Percentiles rank a stretch among this genome's conserved stretches.
Evolutionary conservation across 345 rosid species (phyloP).

Genomic region (Linum tenue): DNA sequence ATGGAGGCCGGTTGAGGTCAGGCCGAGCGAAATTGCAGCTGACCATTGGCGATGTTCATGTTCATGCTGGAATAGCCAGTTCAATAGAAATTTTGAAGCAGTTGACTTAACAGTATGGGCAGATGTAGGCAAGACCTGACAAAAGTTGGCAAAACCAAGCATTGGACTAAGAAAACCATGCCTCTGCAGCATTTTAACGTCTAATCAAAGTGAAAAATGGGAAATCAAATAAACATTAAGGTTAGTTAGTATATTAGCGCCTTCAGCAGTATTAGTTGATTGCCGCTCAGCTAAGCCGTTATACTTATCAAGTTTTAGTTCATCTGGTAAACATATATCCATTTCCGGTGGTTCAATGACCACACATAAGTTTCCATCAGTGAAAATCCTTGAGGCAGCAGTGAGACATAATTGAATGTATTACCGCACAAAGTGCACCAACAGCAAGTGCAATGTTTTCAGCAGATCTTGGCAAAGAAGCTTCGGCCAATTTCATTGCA

Average conservation of each 20-base stretch:
- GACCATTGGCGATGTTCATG: conserved; percentile 95
- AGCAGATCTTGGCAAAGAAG: conserved; percentile 72
- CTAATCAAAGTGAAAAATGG: not conserved
- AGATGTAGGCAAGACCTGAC: conserved; percentile 80
- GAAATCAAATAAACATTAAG: not conserved
- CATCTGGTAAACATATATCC: no score
- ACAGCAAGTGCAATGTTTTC: conserved; percentile 78
- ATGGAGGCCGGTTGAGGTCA: conserved; percentile 62
- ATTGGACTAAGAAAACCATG: not conserved
- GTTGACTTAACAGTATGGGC: conserved; percentile 58
- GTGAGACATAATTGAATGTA: conserved; percentile 4
- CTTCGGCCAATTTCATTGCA: conserved; percentile 54
- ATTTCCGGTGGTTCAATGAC: no score
- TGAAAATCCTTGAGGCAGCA: not conserved
- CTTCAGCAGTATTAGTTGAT: not conserved
- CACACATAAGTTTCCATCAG: not conserved
- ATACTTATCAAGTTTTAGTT: no score
- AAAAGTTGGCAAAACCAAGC: conserved; percentile 19
- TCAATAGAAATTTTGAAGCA: conserved; percentile 70
- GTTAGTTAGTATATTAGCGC: not conserved
- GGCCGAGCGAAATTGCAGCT: conserved; percentile 87
- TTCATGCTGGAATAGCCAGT: conserved; percentile 70
- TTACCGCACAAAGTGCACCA: conserved; percentile 77
- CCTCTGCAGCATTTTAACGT: not conserved
- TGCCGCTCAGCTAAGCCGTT: not conserved